Evolutionary conservation across 345 rosid genomes (phyloP).

Genomic region (Passiflora organensis): DNA sequence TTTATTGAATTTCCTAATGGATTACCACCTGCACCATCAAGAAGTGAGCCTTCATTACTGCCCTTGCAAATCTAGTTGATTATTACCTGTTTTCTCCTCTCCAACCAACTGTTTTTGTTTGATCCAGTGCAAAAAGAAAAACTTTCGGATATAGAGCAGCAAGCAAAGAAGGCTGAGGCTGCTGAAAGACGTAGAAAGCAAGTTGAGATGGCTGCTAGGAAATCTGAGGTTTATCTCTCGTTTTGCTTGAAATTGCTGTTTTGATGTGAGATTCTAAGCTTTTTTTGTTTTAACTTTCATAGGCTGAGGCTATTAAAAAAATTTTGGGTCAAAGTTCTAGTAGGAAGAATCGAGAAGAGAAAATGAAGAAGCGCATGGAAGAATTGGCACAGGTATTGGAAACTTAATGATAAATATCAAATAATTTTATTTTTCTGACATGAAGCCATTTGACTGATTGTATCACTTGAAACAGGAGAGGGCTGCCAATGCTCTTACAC

Average conservation of each 20-base stretch:
- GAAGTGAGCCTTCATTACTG: conserved; percentile 52
- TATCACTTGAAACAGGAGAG: conserved; percentile 47
- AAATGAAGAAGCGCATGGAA: conserved; percentile 70
- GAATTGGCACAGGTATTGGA: conserved; percentile 77
- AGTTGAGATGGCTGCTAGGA: conserved; percentile 83
- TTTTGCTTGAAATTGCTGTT: neutral
- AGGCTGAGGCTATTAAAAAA: conserved; percentile 93
- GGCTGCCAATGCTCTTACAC: conserved; percentile 54
- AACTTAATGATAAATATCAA: no score
- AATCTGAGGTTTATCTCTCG: conserved; percentile 68
- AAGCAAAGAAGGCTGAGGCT: conserved; percentile 83
- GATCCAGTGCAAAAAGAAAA: conserved; percentile 79
- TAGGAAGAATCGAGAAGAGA: conserved; percentile 84
- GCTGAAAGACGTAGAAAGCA: conserved; percentile 87
- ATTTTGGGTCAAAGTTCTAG: conserved; percentile 91
- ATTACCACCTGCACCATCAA: conserved; percentile 85
- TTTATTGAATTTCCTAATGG: conserved; percentile 82
- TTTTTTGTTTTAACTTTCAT: conserved; percentile 11
- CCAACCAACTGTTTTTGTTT: conserved; percentile 9
- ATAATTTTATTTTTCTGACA: no score
- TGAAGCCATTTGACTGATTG: no score
- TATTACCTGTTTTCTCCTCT: conserved; percentile 5
- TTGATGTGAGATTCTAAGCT: conserved; percentile 3
- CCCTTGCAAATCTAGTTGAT: conserved; percentile 8
- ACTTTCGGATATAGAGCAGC: conserved; percentile 80